Conservation (phyloP, 2,329 filamentous ascomycete species). For the Calonectria hongkongensis region DNA sequence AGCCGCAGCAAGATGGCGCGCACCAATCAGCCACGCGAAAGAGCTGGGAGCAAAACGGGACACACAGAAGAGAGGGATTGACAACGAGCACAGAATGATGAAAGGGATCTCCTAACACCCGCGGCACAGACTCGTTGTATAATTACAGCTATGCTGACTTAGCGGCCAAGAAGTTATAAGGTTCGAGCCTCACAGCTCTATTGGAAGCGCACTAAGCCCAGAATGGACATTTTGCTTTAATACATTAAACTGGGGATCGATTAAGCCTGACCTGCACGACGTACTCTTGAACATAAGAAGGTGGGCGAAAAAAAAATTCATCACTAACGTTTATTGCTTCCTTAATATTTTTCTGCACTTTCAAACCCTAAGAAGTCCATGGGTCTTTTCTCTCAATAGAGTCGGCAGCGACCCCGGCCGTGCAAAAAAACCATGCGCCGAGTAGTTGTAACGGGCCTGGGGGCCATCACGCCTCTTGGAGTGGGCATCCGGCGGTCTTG, state of each 20-base stretch:
- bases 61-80: constrained; percentile 12
- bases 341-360: neutral
- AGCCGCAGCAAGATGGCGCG: constrained; percentile 14
- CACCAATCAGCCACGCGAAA: constrained; percentile 16
- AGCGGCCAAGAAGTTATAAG: constrained; percentile 6
- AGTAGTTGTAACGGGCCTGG: constrained; percentile 89
- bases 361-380: neutral
- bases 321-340: constrained; percentile 21
- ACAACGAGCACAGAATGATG: neutral
- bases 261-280: constrained; percentile 3
- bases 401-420: constrained; percentile 49
- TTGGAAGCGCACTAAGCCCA: constrained; percentile 45
- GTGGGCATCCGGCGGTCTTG: constrained; percentile 87
- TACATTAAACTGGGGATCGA: neutral
- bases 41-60: neutral
- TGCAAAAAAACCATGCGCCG: constrained; percentile 75
- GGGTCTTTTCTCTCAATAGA: neutral
- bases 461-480: constrained; percentile 88
- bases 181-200: constrained; percentile 3
- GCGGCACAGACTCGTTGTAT: constrained; percentile 4
- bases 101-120: constrained; percentile 1
- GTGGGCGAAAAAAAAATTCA: neutral
- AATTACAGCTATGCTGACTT: constrained; percentile 19
- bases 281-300: neutral
- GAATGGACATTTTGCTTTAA: constrained; percentile 41